A percentile compares a stretch with the other conserved stretches of the same genome.
Evolutionary conservation across 495 filamentous ascomycete genomes (phyloP).

Genomic region (Penicillium simplicissimum): DNA sequence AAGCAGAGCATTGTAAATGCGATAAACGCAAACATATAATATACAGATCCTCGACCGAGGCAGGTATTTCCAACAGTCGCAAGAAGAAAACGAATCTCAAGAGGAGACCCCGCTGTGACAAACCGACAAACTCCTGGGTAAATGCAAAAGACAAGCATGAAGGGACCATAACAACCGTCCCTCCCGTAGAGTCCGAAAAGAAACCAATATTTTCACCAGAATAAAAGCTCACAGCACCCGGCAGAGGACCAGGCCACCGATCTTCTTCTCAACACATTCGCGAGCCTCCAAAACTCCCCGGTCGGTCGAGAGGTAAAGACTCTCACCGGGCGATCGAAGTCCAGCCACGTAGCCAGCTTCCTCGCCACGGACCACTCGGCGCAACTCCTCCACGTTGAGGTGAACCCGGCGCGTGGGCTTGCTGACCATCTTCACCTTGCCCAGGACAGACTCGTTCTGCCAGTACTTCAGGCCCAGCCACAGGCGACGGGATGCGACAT

Average conservation of each 20-base stretch:
- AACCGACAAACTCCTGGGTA: slow-evolving; percentile 46
- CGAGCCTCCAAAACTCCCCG: slow-evolving; percentile 79
- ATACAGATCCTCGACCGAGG: slow-evolving; percentile 41
- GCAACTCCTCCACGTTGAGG: slow-evolving; percentile 60
- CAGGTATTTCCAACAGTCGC: slow-evolving; percentile 40
- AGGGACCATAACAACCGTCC: slow-evolving; percentile 16
- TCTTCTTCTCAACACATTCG: slow-evolving; percentile 81
- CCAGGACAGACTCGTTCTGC: slow-evolving; percentile 81
- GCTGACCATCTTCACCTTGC: slow-evolving; percentile 65
- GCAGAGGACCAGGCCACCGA: slow-evolving; percentile 83
- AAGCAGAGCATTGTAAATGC: slow-evolving; percentile 23
- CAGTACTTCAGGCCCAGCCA: slow-evolving; percentile 96
- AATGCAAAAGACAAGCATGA: slow-evolving; percentile 40
- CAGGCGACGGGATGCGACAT: slow-evolving; percentile 73
- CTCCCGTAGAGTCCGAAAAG: not conserved
- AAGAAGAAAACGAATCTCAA: slow-evolving; percentile 31
- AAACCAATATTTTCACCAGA: not conserved
- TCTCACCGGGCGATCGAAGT: slow-evolving; percentile 77
- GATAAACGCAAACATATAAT: slow-evolving; percentile 39
- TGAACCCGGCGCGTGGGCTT: slow-evolving; percentile 75
- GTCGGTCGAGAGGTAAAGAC: slow-evolving; percentile 77
- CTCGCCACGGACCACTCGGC: slow-evolving; percentile 64
- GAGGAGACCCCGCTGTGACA: slow-evolving; percentile 41
- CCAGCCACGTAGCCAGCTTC: slow-evolving; percentile 65
- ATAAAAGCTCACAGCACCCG: slow-evolving; percentile 50